phyloP scores from a whole-genome alignment of 2,329 filamentous ascomycete species.

The Alternaria sp. region DNA sequence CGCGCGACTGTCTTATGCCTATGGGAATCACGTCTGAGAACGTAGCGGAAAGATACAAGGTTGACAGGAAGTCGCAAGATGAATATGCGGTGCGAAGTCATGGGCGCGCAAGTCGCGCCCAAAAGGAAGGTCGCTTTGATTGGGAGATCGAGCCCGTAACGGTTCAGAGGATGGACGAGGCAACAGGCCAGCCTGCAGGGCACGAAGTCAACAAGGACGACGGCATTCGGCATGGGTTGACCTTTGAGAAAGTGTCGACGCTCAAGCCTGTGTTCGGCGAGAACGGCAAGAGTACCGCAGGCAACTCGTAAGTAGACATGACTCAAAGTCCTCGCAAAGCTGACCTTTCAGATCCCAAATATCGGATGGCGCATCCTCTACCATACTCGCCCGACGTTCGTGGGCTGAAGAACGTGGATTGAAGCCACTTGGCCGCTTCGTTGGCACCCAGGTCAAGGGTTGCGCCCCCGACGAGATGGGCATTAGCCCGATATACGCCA shows the following conservation, averaged over 20 bases:
- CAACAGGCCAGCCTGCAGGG: constrained; percentile 73
- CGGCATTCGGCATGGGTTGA: constrained; percentile 88
- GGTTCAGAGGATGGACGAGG: constrained; percentile 73
- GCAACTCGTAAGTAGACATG: constrained; percentile 63
- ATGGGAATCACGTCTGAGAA: constrained; percentile 99
- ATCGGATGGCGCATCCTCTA: constrained; percentile 88
- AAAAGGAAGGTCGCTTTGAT: constrained; percentile 86
- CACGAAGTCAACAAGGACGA: constrained; percentile 85
- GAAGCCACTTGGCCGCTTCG: constrained; percentile 91
- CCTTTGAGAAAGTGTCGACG: constrained; percentile 78
- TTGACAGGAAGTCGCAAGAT: constrained; percentile 81
- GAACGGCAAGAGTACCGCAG: constrained; percentile 89
- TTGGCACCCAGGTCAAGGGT: constrained; percentile 88
- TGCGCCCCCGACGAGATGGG: constrained; percentile 96
- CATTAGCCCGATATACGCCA: constrained; percentile 77
- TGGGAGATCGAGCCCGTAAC: constrained; percentile 92
- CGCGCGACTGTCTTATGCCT: constrained; percentile 83
- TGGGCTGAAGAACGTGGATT: constrained; percentile 85
- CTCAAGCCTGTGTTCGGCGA: constrained; percentile 89
- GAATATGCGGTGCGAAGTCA: constrained; percentile 86
- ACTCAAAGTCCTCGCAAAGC: neutral
- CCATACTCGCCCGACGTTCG: constrained; percentile 91
- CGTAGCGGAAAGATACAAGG: constrained; percentile 84
- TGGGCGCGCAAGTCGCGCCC: constrained; percentile 81
- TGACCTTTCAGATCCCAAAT: constrained; percentile 74